Percentiles rank a stretch among this genome's conserved stretches.
phyloP scores from a whole-genome alignment of 192 early-diverging fungal genomes.

The Podila epicladia region DNA sequence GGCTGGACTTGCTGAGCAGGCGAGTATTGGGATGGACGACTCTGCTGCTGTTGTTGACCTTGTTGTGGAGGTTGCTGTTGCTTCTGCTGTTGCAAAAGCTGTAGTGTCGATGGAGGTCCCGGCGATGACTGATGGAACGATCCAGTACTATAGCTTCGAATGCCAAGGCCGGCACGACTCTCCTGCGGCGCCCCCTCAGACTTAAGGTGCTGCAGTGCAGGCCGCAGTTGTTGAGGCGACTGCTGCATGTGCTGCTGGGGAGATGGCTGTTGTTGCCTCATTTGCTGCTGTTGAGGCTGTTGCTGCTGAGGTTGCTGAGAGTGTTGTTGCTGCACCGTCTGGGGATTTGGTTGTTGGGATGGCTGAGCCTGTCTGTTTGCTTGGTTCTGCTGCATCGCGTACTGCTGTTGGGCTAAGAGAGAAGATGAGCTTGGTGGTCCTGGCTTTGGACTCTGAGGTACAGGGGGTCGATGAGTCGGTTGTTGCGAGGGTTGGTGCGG shows the following conservation, averaged over 20 bases:
- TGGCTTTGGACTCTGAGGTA: not conserved
- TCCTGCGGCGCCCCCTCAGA: not conserved
- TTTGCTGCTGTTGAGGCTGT: not conserved
- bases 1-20: not conserved
- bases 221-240: not conserved
- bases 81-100: constrained; percentile 1
- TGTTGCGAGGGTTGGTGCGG: not conserved
- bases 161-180: not conserved
- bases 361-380: not conserved
- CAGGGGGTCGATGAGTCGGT: not conserved
- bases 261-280: constrained; percentile 1
- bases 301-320: constrained; percentile 8
- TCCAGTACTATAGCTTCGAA: not conserved
- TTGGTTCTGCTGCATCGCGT: not conserved
- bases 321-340: constrained; percentile 7
- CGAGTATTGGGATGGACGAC: constrained; percentile 4
- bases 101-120: not conserved
- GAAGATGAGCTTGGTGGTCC: not conserved
- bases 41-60: constrained; percentile 8
- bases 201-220: not conserved
- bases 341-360: not conserved
- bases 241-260: constrained; percentile 3
- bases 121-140: not conserved
- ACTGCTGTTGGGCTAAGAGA: not conserved
- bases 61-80: not conserved